Evolutionary conservation across 2,329 filamentous ascomycete species (phyloP), one percentile per base, ranked within the genome.

Genomic region (Fusarium sp.): DNA sequence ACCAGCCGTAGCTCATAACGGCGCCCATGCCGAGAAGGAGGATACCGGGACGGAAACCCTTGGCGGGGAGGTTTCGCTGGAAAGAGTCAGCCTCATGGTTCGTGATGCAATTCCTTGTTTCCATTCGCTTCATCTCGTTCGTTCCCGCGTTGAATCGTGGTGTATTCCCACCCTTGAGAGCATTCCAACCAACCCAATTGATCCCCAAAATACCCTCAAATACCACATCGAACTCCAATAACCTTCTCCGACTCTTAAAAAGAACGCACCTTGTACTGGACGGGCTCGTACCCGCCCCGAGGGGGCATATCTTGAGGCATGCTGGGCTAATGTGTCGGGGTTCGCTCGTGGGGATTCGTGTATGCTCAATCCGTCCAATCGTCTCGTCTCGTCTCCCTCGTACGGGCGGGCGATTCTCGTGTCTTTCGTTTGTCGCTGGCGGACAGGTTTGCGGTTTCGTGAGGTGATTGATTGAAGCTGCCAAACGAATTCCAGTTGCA

Each of bases 271-370:
- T 97, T 97, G 87, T 97, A 99, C 84, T 99, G 96, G 72, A 99
- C 91, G 81, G 95, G 91, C 81, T 90, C 91, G 83, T 99, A 99
- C 86, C 96, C 96, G 85, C 95, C 96, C 78, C 83, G 81, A 75
- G 96, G 96, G 85, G 96, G 96, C 89, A 99, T 93, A 86, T 99
- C 96, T 88, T 98, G 94, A 85, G 92, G 90, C 95, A 98, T 97
- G 78, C 72, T 90, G 85, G 80, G 76, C 77, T 57, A 65, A 37
- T 52, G 26, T 60, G 44, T 68, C 57, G 69, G 65, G 65, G 38
- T 37, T 64, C 40, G 59, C 45, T 52, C 45, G 23, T 72, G 28
- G 52, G 47, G 34, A 18, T 16, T 49, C 15, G n/a, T 47, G 33
- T 47, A 9, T 28, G 23, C 20, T 55, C 34, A 46, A 45, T 54